Evolutionary conservation across 2,329 filamentous ascomycete genomes (phyloP).

Genomic region (Penicillium sp.): DNA sequence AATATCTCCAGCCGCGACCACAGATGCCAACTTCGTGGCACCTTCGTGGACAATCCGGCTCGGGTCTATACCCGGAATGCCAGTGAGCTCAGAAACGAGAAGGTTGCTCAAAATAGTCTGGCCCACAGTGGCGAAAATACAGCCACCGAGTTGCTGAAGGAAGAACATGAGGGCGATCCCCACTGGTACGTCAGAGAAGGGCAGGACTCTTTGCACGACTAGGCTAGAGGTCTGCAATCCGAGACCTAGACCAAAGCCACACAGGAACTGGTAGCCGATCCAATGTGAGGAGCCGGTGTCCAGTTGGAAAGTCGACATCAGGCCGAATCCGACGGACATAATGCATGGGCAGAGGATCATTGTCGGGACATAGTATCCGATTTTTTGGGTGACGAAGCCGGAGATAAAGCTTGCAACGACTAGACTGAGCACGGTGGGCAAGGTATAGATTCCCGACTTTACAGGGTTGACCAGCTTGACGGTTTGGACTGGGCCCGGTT

Average conservation of each 20-base stretch:
- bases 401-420: not conserved
- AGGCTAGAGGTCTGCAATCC: constrained; percentile 26
- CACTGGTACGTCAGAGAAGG: constrained; percentile 25
- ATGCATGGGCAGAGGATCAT: not conserved
- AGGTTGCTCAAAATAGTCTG: constrained; percentile 23
- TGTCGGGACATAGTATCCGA: not conserved
- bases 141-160: constrained; percentile 22
- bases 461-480: not conserved
- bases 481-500: not conserved
- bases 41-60: not conserved
- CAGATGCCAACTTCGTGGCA: not conserved
- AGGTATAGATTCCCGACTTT: not conserved
- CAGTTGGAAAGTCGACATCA: constrained; percentile 7
- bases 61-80: not conserved
- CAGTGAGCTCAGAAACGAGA: constrained; percentile 2
- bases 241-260: constrained; percentile 28
- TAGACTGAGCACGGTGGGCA: not conserved
- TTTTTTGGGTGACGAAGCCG: not conserved
- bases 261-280: constrained; percentile 33
- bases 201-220: constrained; percentile 23
- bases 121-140: constrained; percentile 22
- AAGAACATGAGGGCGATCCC: constrained; percentile 27
- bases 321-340: not conserved
- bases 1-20: not conserved
- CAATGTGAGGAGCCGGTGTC: constrained; percentile 17